Percentiles rank a stretch among this genome's conserved stretches.
Evolutionary conservation across 768 basidiomycete genomes (phyloP).

Genomic region (Hysterangium stoloniferum): DNA sequence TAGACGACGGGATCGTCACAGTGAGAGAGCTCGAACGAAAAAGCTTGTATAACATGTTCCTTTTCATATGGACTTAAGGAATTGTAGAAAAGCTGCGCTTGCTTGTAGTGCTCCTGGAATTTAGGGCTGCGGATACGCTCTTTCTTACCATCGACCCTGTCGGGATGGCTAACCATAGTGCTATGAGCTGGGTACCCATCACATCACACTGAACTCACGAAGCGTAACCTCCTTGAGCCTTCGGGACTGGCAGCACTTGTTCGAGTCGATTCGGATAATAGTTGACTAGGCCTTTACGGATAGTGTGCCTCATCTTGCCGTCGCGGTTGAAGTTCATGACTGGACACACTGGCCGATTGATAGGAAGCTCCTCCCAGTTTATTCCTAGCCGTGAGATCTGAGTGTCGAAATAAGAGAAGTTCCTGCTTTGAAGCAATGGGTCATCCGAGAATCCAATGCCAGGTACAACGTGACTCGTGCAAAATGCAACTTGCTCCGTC

Average conservation of each 20-base stretch:
- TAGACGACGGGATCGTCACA: conserved; percentile 72
- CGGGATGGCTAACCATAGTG: conserved; percentile 23
- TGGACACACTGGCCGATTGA: conserved; percentile 75
- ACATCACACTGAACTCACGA: conserved; percentile 33
- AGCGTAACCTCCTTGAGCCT: conserved; percentile 43
- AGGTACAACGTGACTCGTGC: conserved; percentile 53
- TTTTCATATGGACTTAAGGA: conserved; percentile 65
- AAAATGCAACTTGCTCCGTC: conserved; percentile 78
- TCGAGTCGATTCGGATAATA: conserved; percentile 78
- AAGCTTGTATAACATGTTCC: conserved; percentile 58
- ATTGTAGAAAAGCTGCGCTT: conserved; percentile 79
- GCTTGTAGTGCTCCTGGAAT: conserved; percentile 72
- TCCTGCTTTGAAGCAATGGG: conserved; percentile 75
- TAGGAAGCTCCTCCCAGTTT: conserved; percentile 79
- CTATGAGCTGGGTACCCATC: background rate
- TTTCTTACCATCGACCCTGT: conserved; percentile 58
- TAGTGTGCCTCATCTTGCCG: conserved; percentile 48
- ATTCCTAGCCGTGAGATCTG: conserved; percentile 73
- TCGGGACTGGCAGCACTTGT: conserved; percentile 39
- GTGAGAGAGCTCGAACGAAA: conserved; percentile 80
- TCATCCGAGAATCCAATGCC: conserved; percentile 44
- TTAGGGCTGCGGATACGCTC: conserved; percentile 32
- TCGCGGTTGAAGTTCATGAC: conserved; percentile 64
- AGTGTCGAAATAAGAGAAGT: conserved; percentile 85
- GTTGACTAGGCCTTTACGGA: conserved; percentile 52